Percentiles rank a stretch among this genome's conserved stretches.
Evolutionary conservation across 805 yeast species (phyloP).

Genomic region (Metschnikowia cubensis): DNA sequence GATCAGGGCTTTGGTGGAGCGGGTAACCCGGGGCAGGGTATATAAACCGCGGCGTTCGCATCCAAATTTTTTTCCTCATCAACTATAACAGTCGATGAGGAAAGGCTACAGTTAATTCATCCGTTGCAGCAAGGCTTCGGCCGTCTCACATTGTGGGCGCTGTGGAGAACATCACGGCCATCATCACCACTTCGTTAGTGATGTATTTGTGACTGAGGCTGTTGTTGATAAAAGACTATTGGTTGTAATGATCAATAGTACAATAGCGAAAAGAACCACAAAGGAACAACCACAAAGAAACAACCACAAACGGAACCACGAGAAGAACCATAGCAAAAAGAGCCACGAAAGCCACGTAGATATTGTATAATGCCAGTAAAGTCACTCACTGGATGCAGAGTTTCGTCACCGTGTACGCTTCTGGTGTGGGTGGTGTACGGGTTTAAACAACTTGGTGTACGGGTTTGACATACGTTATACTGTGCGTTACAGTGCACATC

Average conservation of each 20-base stretch:
- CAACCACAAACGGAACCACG: background rate
- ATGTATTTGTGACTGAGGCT: constrained; percentile 39
- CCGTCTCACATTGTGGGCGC: constrained; percentile 38
- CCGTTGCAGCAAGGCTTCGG: constrained; percentile 34
- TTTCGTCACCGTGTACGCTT: background rate
- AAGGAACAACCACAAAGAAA: too few species aligned
- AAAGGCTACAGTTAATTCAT: constrained; percentile 36
- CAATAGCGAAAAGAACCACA: too few species aligned
- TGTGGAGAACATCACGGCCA: constrained; percentile 52
- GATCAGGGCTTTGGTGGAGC: background rate
- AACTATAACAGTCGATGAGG: constrained; percentile 61
- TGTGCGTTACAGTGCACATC: background rate
- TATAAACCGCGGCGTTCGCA: constrained; percentile 5
- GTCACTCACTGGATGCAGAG: too few species aligned
- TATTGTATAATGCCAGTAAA: too few species aligned
- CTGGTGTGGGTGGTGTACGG: background rate
- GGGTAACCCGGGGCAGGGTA: constrained; percentile 11
- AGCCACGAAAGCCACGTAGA: too few species aligned
- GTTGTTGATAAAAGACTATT: constrained; percentile 16
- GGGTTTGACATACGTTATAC: background rate
- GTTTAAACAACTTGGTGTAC: background rate
- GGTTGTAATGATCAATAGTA: too few species aligned
- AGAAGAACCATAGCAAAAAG: background rate
- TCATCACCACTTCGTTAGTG: constrained; percentile 46
- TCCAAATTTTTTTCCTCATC: constrained; percentile 31